Percentiles rank a stretch among this genome's conserved stretches.
phyloP scores from a whole-genome alignment of 805 yeast species.

The Metschnikowia shivogae region DNA sequence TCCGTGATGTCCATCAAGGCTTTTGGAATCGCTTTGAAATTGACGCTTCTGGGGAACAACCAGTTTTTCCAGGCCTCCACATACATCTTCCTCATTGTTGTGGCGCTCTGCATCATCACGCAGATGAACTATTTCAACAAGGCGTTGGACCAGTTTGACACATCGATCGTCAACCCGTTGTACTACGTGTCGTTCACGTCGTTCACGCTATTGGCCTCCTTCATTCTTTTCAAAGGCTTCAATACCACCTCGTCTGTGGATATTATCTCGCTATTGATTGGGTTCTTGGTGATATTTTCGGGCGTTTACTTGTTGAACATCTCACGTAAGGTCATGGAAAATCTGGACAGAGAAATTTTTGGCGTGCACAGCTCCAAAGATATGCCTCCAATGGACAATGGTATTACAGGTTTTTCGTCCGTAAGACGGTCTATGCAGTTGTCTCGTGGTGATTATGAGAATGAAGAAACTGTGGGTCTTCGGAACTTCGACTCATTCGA shows the following conservation, averaged over 20 bases:
- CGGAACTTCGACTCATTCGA: conserved; percentile 63
- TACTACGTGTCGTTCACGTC: conserved; percentile 91
- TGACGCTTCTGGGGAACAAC: conserved; percentile 79
- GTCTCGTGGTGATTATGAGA: conserved; percentile 40
- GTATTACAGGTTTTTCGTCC: conserved; percentile 67
- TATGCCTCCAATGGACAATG: conserved; percentile 72
- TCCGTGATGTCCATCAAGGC: conserved; percentile 92
- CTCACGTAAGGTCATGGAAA: conserved; percentile 60
- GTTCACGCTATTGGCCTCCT: conserved; percentile 79
- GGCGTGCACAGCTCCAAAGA: conserved; percentile 52
- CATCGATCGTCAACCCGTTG: conserved; percentile 85
- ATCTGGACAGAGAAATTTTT: conserved; percentile 49
- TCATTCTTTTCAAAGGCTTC: conserved; percentile 81
- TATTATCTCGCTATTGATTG: conserved; percentile 75
- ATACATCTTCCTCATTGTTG: conserved; percentile 73
- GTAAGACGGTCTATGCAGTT: conserved; percentile 73
- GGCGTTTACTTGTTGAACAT: conserved; percentile 84
- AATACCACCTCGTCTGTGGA: conserved; percentile 78
- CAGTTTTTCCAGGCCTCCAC: conserved; percentile 85
- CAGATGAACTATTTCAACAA: conserved; percentile 94
- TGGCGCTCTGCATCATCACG: conserved; percentile 74
- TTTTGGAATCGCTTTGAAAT: conserved; percentile 84
- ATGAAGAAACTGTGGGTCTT: conserved; percentile 48
- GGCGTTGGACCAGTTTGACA: conserved; percentile 89
- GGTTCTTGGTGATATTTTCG: conserved; percentile 79